A percentile compares a stretch with the other conserved stretches of the same genome.
phyloP scores from a whole-genome alignment of 2,329 filamentous ascomycete species.

The Ustulina deusta region DNA sequence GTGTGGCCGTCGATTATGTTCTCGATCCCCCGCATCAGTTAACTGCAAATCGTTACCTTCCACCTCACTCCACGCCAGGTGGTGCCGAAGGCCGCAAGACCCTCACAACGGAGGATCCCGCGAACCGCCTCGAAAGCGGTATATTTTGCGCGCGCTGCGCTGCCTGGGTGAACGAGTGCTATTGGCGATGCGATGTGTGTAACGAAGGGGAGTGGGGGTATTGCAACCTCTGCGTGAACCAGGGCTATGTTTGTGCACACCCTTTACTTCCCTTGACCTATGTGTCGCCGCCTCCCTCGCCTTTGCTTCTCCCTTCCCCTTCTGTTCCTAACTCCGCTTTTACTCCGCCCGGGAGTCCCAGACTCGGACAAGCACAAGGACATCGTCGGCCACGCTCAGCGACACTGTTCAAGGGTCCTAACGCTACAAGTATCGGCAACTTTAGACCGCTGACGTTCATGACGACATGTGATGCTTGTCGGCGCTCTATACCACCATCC shows the following conservation, averaged over 20 bases:
- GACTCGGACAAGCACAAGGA: slow-evolving; percentile 16
- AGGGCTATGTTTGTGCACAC: slow-evolving; percentile 84
- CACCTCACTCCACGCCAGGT: slow-evolving; percentile 61
- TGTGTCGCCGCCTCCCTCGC: slow-evolving; percentile 54
- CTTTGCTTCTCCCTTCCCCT: slow-evolving; percentile 42
- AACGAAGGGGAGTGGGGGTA: slow-evolving; percentile 97
- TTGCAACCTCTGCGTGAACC: slow-evolving; percentile 88
- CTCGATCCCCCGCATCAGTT: slow-evolving; percentile 68
- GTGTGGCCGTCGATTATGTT: slow-evolving; percentile 52
- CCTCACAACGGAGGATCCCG: slow-evolving; percentile 75
- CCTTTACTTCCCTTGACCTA: slow-evolving; percentile 81
- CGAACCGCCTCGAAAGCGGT: slow-evolving; percentile 77
- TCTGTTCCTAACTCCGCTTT: slow-evolving; percentile 42
- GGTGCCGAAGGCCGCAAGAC: slow-evolving; percentile 68
- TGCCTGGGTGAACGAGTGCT: slow-evolving; percentile 81
- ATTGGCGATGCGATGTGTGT: slow-evolving; percentile 88
- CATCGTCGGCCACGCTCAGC: slow-evolving; percentile 59
- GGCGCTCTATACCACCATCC: slow-evolving; percentile 75
- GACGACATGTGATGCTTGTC: slow-evolving; percentile 83
- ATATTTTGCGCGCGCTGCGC: slow-evolving; percentile 86
- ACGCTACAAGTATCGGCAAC: slow-evolving; percentile 60
- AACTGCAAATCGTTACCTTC: slow-evolving; percentile 67
- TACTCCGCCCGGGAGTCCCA: slow-evolving; percentile 53
- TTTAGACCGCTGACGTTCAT: slow-evolving; percentile 79
- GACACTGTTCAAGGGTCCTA: slow-evolving; percentile 61